These are phyloP conservation scores for Fragaria ananassa DNA, from an alignment of 306 rosid genomes.

Conservation along the genomic window DNA sequence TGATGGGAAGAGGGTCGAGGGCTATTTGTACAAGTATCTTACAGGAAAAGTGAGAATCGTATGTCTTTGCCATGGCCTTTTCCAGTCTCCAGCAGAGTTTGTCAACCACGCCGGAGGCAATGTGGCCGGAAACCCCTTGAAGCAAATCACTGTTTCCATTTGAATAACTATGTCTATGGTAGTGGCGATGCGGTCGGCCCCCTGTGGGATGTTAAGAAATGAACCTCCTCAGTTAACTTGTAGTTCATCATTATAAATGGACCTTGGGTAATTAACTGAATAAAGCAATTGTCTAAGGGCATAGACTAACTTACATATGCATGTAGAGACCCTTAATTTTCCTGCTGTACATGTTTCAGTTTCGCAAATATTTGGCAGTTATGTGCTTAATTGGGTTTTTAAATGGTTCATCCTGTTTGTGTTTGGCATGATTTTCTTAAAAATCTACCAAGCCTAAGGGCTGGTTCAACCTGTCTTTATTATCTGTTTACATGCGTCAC, in stretches of 20 bases:
- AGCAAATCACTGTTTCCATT: slow-evolving; percentile 43
- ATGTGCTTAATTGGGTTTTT: too few species aligned
- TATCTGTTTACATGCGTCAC: too few species aligned
- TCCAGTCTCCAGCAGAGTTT: slow-evolving; percentile 63
- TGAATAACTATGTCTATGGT: slow-evolving; percentile 14
- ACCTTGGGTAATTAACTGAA: neutral
- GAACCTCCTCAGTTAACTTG: neutral
- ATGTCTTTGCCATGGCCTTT: slow-evolving; percentile 71
- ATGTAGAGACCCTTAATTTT: neutral
- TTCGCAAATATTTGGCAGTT: neutral
- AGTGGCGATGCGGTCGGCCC: slow-evolving; percentile 4
- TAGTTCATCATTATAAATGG: neutral
- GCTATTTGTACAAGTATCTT: slow-evolving; percentile 48
- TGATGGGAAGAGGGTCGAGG: slow-evolving; percentile 51
- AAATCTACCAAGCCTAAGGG: too few species aligned
- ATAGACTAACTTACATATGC: neutral
- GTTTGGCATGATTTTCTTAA: too few species aligned
- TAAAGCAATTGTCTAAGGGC: neutral
- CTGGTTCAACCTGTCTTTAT: too few species aligned
- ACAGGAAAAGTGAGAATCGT: slow-evolving; percentile 46
- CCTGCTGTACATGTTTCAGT: neutral
- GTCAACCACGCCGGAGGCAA: slow-evolving; percentile 60
- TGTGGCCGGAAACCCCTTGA: slow-evolving; percentile 57
- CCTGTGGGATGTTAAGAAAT: slow-evolving; percentile 7
- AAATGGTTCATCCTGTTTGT: too few species aligned